A percentile compares a stretch with the other conserved stretches of the same genome.
These are phyloP conservation scores for Dothideomycetidae sp. DNA, from an alignment of 2,329 filamentous ascomycete genomes.

Conservation along the genomic window DNA sequence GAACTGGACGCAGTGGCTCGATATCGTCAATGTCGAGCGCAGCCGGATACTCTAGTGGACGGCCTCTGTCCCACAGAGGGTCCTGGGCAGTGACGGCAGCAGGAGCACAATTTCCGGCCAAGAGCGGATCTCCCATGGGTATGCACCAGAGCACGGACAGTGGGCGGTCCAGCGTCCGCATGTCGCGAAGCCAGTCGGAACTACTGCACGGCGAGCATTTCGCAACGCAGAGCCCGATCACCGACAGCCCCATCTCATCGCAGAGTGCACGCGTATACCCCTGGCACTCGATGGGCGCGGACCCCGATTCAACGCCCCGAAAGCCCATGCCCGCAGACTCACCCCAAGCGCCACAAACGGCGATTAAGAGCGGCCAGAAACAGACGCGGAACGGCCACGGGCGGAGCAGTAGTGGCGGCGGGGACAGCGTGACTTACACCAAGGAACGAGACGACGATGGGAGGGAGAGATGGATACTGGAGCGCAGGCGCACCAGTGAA, in stretches of 20 bases:
- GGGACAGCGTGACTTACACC: constrained; percentile 57
- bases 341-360: constrained; percentile 12
- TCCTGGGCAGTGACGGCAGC: background rate
- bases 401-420: constrained; percentile 32
- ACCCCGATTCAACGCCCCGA: constrained; percentile 13
- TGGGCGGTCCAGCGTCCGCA: constrained; percentile 8
- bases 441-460: constrained; percentile 46
- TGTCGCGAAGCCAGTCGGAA: constrained; percentile 6
- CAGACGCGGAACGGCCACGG: constrained; percentile 1
- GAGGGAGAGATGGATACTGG: constrained; percentile 53
- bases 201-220: background rate
- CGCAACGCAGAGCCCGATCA: constrained; percentile 7
- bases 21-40: background rate
- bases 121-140: constrained; percentile 15
- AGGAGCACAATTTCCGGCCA: background rate
- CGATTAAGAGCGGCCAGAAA: constrained; percentile 12
- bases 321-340: constrained; percentile 8
- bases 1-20: constrained; percentile 4
- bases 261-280: constrained; percentile 6
- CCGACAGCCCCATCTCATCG: constrained; percentile 9
- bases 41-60: background rate
- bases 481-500: constrained; percentile 51
- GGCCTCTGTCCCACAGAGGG: background rate
- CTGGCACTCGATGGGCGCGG: constrained; percentile 1
- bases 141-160: constrained; percentile 16